Evolutionary conservation across 2,329 filamentous ascomycete genomes (phyloP).

Genomic region (Calonectria crousiana): DNA sequence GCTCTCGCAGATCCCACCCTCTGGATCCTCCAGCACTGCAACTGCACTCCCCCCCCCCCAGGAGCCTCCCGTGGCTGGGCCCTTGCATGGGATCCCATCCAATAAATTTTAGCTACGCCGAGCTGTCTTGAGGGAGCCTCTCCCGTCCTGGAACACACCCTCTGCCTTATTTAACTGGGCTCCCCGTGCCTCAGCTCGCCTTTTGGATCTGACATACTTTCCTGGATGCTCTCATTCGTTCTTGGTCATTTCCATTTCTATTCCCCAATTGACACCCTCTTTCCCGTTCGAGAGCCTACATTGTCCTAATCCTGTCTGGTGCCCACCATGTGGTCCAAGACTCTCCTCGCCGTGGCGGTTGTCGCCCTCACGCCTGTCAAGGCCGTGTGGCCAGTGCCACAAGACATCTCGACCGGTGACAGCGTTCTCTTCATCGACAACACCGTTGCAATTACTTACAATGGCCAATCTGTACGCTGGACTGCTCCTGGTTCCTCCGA

Average conservation of each 20-base stretch:
- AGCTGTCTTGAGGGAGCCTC: conserved; percentile 25
- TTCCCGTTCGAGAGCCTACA: background rate
- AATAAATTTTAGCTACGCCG: conserved; percentile 22
- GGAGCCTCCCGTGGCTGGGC: conserved; percentile 22
- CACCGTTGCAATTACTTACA: conserved; percentile 67
- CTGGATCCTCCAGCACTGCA: conserved; percentile 1
- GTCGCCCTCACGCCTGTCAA: conserved; percentile 55
- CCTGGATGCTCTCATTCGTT: conserved; percentile 6
- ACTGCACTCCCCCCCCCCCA: background rate
- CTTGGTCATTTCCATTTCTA: background rate
- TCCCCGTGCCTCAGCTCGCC: conserved; percentile 17
- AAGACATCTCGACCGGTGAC: conserved; percentile 63
- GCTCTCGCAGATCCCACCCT: conserved; percentile 25
- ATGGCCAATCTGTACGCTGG: conserved; percentile 68
- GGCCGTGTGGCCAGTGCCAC: conserved; percentile 71
- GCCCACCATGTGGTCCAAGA: conserved; percentile 45
- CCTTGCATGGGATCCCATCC: conserved; percentile 24
- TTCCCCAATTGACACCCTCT: background rate
- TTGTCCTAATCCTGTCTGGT: background rate
- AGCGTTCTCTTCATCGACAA: conserved; percentile 66
- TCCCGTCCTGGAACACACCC: conserved; percentile 24
- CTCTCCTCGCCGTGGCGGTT: conserved; percentile 54
- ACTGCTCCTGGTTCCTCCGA: conserved; percentile 46
- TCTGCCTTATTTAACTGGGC: conserved; percentile 40
- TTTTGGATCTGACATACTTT: conserved; percentile 27